Base-by-base conservation (phyloP, 768 basidiomycete species). In the Cantharellus cinnabarinus region DNA sequence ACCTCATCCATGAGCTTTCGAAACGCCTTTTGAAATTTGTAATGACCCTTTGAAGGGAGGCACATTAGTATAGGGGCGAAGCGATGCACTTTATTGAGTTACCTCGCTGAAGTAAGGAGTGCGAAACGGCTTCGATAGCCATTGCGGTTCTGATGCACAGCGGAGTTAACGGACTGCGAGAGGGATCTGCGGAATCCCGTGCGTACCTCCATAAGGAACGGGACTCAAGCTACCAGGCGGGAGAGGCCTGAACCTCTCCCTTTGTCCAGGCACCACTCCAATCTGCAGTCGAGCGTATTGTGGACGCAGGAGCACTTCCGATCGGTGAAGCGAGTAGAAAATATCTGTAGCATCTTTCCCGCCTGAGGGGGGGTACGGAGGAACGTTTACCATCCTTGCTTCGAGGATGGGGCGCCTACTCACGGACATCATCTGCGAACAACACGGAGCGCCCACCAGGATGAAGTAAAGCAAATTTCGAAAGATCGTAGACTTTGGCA, bases 251-350 rank as follows among this genome's bases (percentile, higher is more conserved):
- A 89, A 75, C 42, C 69, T 63, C 58, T 79, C 76, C 55, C 76
- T 71, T 66, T 84, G 73, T 10, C 80, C 83, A 14, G 70, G 66
- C 59, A 85, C 71, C 50, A 69, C 75, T 41, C 84, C 83, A 56
- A 85, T 78, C 63, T 82, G 80, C 40, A 85, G 74, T 15, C 84
- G 79, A 2, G 77, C 73, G 61, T 83, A 86, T 64, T 84, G 83
- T 0, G 86, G 85, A 56, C 78, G 76, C 42, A 76, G 72, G 5
- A 94, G 77, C 34, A 91, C 79, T 64, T 91, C 89, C 48, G 81
- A 78, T 39, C 87, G 77, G 68, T 94, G 90, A 57, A 93, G 76
- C 4, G 83, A 81, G 62, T 85, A 93, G 76, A 93, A 93, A 2
- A 77, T 76, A 41, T 85, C 73, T 2, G 89, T 90, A 0, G 83